A percentile compares a stretch with the other conserved stretches of the same genome.
Conservation (phyloP, 768 basidiomycete species). For the Cystoderma amianthinum region DNA sequence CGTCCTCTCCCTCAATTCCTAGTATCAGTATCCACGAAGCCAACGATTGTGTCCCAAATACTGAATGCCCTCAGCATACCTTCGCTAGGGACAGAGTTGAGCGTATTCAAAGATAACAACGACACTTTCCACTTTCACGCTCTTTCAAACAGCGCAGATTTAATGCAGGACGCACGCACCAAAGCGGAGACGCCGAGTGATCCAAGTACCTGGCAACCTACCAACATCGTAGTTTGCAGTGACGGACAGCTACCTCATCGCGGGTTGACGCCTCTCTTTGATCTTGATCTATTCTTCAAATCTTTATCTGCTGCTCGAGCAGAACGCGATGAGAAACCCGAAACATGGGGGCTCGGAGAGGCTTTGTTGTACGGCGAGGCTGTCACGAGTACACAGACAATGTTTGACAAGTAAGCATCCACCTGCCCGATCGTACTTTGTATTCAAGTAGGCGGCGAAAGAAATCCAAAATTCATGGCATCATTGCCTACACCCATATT, state of each 20-base stretch:
- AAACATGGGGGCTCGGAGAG: conserved; percentile 63
- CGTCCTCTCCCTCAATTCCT: conserved; percentile 57
- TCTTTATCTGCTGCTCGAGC: conserved; percentile 34
- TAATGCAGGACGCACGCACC: conserved; percentile 21
- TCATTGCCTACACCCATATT: conserved; percentile 69
- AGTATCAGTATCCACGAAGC: conserved; percentile 35
- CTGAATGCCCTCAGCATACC: conserved; percentile 28
- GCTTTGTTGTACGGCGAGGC: conserved; percentile 80
- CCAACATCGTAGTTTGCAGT: conserved; percentile 46
- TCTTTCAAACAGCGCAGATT: conserved; percentile 19
- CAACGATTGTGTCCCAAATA: conserved; percentile 29
- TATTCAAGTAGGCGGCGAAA: conserved; percentile 20
- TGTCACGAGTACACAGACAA: conserved; percentile 91
- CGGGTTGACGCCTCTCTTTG: conserved; percentile 68
- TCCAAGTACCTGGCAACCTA: conserved; percentile 33
- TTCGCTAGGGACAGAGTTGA: conserved; percentile 17
- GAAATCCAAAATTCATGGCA: conserved; percentile 70
- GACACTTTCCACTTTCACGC: conserved; percentile 65
- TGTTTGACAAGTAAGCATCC: conserved; percentile 80
- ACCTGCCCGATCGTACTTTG: neutral
- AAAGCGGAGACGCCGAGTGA: conserved; percentile 13
- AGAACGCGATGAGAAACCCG: conserved; percentile 7
- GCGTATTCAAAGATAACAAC: conserved; percentile 51
- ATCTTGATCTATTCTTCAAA: conserved; percentile 52
- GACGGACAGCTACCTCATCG: conserved; percentile 39